Conservation (phyloP, 495 filamentous ascomycete genomes). For the Penicillium canescens region DNA sequence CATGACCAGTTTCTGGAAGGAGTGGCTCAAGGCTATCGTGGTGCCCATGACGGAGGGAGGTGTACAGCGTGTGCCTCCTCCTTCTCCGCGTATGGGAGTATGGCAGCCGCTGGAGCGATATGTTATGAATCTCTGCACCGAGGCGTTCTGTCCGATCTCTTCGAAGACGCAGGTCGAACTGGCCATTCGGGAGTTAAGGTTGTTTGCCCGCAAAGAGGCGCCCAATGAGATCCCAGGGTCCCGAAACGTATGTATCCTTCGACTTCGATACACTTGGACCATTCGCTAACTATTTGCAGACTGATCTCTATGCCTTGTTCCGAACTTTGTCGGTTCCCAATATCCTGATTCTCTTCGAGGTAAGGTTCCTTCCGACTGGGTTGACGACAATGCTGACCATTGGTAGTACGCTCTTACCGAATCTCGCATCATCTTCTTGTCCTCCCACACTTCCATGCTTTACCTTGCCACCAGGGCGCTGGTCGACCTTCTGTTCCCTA, state of each 20-base stretch:
- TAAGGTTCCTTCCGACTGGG: constrained; percentile 12
- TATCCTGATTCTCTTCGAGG: constrained; percentile 86
- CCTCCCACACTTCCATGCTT: constrained; percentile 94
- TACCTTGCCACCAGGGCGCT: constrained; percentile 86
- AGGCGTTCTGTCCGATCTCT: constrained; percentile 85
- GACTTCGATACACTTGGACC: neutral
- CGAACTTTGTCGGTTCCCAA: constrained; percentile 85
- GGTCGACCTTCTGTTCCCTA: constrained; percentile 80
- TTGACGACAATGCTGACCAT: constrained; percentile 6
- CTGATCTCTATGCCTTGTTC: constrained; percentile 92
- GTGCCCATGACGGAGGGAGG: constrained; percentile 93
- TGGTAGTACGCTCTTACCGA: constrained; percentile 78
- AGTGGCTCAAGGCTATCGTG: constrained; percentile 90
- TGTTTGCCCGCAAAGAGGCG: constrained; percentile 93
- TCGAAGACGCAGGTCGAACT: constrained; percentile 97
- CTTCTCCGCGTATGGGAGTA: constrained; percentile 86
- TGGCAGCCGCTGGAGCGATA: constrained; percentile 98
- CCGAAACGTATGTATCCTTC: constrained; percentile 55
- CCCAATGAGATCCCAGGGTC: constrained; percentile 91
- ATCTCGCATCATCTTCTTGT: constrained; percentile 92
- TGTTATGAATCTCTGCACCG: constrained; percentile 95
- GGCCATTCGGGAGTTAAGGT: constrained; percentile 80
- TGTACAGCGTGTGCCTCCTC: constrained; percentile 78
- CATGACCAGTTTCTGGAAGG: constrained; percentile 95
- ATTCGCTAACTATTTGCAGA: constrained; percentile 43